phyloP scores from a whole-genome alignment of 31 red algal species.

The Porphyra umbilicalis region DNA sequence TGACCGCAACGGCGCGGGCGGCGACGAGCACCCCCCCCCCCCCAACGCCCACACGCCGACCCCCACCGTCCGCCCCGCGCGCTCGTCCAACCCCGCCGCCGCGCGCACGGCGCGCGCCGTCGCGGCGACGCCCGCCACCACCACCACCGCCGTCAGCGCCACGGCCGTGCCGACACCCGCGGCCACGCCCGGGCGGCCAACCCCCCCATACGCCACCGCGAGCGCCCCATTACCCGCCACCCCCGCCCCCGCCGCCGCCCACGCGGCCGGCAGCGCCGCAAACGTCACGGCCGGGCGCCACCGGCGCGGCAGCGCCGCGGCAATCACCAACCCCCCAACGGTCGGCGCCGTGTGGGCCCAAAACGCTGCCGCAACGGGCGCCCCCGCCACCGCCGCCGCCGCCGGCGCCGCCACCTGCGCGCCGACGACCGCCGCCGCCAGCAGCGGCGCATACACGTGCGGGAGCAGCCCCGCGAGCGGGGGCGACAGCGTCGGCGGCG shows the following conservation, averaged over 20 bases:
- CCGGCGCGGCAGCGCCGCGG: not conserved
- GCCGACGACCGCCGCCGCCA: not conserved
- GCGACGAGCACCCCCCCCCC: not conserved
- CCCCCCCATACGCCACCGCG: not conserved
- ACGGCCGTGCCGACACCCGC: not conserved
- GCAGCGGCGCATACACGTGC: not conserved
- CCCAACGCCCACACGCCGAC: not conserved
- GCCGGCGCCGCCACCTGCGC: not conserved
- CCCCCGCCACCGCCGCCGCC: not conserved
- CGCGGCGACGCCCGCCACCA: not conserved
- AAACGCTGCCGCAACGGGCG: not conserved
- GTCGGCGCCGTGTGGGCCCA: not conserved
- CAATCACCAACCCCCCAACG: not conserved
- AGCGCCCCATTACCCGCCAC: not conserved
- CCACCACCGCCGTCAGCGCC: not conserved
- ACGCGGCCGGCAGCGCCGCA: not conserved
- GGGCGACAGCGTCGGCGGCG: not conserved
- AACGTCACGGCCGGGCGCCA: not conserved
- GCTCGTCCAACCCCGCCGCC: not conserved
- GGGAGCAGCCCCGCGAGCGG: not conserved
- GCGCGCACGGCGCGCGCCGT: not conserved
- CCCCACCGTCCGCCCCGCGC: not conserved
- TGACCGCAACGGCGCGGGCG: not conserved
- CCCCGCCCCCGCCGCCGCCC: not conserved
- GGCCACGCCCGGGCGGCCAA: not conserved